Conservation (phyloP, 306 rosid genomes). For the Malus asiatica region DNA sequence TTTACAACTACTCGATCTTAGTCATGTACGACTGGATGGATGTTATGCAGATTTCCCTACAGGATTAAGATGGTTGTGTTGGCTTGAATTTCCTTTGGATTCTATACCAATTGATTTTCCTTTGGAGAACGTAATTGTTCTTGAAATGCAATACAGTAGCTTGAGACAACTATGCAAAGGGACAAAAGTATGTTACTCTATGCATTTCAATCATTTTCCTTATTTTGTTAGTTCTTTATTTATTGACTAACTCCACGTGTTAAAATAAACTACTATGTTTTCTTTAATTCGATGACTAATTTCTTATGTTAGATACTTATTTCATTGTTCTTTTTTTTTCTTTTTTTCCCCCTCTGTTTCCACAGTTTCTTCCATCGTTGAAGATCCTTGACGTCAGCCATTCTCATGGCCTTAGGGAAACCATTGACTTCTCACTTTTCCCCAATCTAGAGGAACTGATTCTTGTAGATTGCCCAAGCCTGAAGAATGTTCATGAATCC, state of each 20-base stretch:
- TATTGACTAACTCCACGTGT: no score
- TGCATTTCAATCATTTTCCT: background rate
- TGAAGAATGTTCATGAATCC: background rate
- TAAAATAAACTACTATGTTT: no score
- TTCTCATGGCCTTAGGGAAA: background rate
- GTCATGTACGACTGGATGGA: background rate
- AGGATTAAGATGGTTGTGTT: background rate
- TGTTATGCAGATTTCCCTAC: background rate
- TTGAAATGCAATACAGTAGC: background rate
- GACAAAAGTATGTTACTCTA: background rate
- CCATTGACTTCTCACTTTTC: background rate
- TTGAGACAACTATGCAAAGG: background rate
- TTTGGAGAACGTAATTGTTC: background rate
- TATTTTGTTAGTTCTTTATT: background rate
- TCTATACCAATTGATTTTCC: background rate
- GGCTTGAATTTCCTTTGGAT: background rate
- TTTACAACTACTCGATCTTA: background rate
- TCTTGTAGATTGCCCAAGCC: background rate
- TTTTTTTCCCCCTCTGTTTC: no score
- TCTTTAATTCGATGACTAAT: no score
- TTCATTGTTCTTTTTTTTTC: background rate
- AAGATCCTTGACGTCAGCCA: slow-evolving; percentile 4
- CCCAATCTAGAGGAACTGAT: background rate
- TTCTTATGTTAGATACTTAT: background rate
- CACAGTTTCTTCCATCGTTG: background rate